These are phyloP conservation scores for Prunus campanulata DNA, from an alignment of 306 rosid species.

Conservation along the genomic window DNA sequence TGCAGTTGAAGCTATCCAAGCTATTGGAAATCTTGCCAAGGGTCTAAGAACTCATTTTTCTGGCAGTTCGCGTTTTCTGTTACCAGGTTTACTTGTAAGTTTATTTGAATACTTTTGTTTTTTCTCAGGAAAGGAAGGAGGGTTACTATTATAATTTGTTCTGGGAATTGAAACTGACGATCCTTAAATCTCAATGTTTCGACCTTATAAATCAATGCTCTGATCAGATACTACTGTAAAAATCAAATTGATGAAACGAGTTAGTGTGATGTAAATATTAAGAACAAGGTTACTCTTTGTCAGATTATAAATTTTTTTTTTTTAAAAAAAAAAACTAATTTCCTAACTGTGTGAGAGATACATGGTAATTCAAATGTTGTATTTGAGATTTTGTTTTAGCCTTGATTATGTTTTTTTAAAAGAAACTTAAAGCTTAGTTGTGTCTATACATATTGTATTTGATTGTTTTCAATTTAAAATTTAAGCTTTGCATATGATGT, in stretches of 20 bases:
- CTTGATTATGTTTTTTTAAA: neutral
- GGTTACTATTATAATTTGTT: neutral
- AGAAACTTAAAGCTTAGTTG: neutral
- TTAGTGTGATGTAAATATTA: neutral
- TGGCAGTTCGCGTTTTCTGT: constrained; percentile 87
- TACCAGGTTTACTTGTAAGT: constrained; percentile 96
- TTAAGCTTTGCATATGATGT: neutral
- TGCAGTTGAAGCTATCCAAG: constrained; percentile 99
- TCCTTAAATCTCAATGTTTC: neutral
- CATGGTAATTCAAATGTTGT: neutral
- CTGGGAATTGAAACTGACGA: neutral
- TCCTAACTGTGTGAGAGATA: neutral
- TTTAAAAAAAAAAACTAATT: neutral
- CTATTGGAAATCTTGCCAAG: constrained; percentile 91
- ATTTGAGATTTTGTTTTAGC: neutral
- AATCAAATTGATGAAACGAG: neutral
- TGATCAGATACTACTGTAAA: neutral
- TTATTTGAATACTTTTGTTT: neutral
- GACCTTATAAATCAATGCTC: neutral
- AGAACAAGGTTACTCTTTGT: neutral
- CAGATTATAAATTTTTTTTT: neutral
- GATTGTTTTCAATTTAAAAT: neutral
- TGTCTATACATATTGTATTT: neutral
- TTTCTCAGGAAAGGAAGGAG: neutral
- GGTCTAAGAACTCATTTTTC: constrained; percentile 91